Percentiles rank a stretch among this genome's conserved stretches.
These are phyloP conservation scores for Nitzschia putrida DNA, from an alignment of 108 stramenopile species.

Conservation along the genomic window DNA sequence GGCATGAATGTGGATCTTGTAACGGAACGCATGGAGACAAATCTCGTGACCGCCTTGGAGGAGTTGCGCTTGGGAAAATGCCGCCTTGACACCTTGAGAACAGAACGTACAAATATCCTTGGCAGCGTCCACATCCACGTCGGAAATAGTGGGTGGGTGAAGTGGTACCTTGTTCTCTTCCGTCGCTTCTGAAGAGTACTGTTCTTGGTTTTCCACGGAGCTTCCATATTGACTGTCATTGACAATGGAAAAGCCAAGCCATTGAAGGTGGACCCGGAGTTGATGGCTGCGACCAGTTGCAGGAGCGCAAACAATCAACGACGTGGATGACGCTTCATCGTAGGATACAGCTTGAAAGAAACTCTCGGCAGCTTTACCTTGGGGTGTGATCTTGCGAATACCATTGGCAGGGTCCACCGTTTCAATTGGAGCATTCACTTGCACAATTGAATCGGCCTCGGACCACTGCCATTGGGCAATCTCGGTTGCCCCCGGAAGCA, in stretches of 20 bases:
- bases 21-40: slow-evolving; percentile 70
- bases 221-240: slow-evolving; percentile 86
- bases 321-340: slow-evolving; percentile 50
- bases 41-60: slow-evolving; percentile 69
- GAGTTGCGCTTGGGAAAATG: slow-evolving; percentile 70
- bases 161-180: not conserved
- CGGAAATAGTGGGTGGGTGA: slow-evolving; percentile 27
- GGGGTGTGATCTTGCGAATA: slow-evolving; percentile 52
- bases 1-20: slow-evolving; percentile 28
- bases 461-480: slow-evolving; percentile 34
- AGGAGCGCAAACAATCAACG: slow-evolving; percentile 70
- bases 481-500: slow-evolving; percentile 2
- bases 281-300: slow-evolving; percentile 92
- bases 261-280: slow-evolving; percentile 82
- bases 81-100: slow-evolving; percentile 33
- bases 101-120: slow-evolving; percentile 50
- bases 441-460: slow-evolving; percentile 19
- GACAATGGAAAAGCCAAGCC: slow-evolving; percentile 77
- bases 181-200: not conserved
- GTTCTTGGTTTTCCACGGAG: not conserved
- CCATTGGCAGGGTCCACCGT: slow-evolving; percentile 58
- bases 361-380: slow-evolving; percentile 71
- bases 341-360: slow-evolving; percentile 62
- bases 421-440: slow-evolving; percentile 72
- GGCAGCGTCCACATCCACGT: slow-evolving; percentile 41